Base-by-base conservation (phyloP, 331 rosid genomes). In the Acacia pycnantha region DNA sequence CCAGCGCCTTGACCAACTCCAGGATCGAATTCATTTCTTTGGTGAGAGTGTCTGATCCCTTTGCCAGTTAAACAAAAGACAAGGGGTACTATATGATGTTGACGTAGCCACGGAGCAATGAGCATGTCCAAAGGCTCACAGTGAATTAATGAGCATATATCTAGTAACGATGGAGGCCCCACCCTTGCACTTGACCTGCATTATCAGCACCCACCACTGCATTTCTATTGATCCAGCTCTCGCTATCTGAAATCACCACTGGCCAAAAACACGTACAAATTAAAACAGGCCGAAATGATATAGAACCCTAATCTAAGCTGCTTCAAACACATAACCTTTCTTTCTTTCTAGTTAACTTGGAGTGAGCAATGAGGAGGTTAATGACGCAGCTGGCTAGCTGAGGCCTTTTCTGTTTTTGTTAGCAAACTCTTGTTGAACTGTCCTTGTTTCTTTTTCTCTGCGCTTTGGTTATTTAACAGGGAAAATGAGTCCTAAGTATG, bases 151-250 rank as follows among this genome's bases (percentile, higher is more conserved):
- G 53, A 19, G 40, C 27, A 11, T 56, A 15, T 59, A 61, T 5
- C 6, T 21, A 40, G 29, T 24, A 59, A 59, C 66, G 8, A 37
- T 21, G 9, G 15, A 37, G 51, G 14, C 74, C 65, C 74, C 50
- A 21, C 74, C 81, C 5, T 64, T 77, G 81, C 70, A 29, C 78
- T 48, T 27, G 43, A 31, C 0, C 70, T n/a, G 69, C 70, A 40
- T 2, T 24, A 13, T 13, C 21, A 26, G 19, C 26, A 62, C 41
- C 77, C 43, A 29, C 62, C 77, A 2, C 0, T 8, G 18, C 29
- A 22, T 66, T 16, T 24, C 5, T 3, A 44, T 22, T 22, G 2
- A 12, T n/a, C n/a, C 33, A 2, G 14, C 56, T 24, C 40, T 11
- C 40, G 1, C 26, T 19, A 19, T 33, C 8, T 27, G 21, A 62